Base-by-base conservation (phyloP, 148 eudicot species). In the Amaranthus palmeri region DNA sequence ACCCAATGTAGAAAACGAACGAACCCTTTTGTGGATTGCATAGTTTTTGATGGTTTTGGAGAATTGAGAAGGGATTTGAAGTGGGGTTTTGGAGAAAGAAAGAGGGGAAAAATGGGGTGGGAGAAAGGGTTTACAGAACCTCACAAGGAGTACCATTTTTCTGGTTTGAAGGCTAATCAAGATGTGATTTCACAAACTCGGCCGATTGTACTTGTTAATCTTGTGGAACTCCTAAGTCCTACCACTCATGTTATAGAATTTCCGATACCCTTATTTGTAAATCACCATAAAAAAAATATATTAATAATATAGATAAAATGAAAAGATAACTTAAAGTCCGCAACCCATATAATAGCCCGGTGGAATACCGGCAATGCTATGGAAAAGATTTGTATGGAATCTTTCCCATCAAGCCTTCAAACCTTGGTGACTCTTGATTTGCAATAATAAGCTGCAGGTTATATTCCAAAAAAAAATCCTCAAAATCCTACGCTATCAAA, bases 91-190 rank as follows among this genome's bases (percentile, higher is more conserved):
- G 15, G 76, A 72, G 74, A 68, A 68, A 41, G 73, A 68, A 68
- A 75, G 52, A 42, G 78, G 59, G 72, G 67, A n/a, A 67, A 68
- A 59, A 59, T 44, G 68, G 42, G 78, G 72, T 45, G 58, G 51
- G 68, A 68, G 72, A 52, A 75, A 61, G 72, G 72, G 68, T 68
- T 59, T 75, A 65, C 49, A 74, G 71, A 56, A 74, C 56, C 71
- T 74, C 48, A 48, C 54, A 1, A 74, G 4, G 4, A n/a, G 4
- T 1, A 66, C 71, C 65, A 74, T 66, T 43, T 25, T n/a, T 57
- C 6, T 11, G 65, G 17, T 67, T 7, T 55, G 3, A 4, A 25
- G 36, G 45, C 17, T 65, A 15, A 73, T 15, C 61, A 18, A 46
- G 69, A 72, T 61, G 54, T 11, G 40, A 8, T 17, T 8, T 48